These are phyloP conservation scores for Euryodendron excelsum DNA, from an alignment of 148 eudicot species.

Conservation along the genomic window DNA sequence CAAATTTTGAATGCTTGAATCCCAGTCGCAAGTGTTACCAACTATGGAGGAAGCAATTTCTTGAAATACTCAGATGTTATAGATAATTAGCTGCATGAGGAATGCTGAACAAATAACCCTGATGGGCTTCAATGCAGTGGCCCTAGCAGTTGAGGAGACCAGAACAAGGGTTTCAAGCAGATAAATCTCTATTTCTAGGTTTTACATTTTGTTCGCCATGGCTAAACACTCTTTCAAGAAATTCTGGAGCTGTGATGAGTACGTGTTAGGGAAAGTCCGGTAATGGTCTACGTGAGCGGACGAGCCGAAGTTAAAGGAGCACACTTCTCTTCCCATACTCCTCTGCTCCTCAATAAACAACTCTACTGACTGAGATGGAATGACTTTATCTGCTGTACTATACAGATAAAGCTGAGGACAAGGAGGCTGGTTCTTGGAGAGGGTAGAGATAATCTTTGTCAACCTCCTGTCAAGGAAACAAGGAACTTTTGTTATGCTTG, in stretches of 20 bases:
- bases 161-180: neutral
- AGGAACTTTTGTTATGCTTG: neutral
- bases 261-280: slow-evolving; percentile 67
- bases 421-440: slow-evolving; percentile 57
- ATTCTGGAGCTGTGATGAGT: slow-evolving; percentile 49
- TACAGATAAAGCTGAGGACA: slow-evolving; percentile 95
- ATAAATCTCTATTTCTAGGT: neutral
- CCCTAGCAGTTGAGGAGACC: neutral
- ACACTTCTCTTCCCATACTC: slow-evolving; percentile 55
- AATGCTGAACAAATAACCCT: neutral
- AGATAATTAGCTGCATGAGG: neutral
- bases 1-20: neutral
- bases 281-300: slow-evolving; percentile 96
- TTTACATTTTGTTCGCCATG: slow-evolving; percentile 14
- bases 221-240: slow-evolving; percentile 53
- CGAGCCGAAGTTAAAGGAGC: slow-evolving; percentile 58
- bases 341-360: slow-evolving; percentile 66
- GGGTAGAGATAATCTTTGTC: slow-evolving; percentile 40
- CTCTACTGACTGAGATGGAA: slow-evolving; percentile 63
- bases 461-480: slow-evolving; percentile 55
- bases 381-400: slow-evolving; percentile 83
- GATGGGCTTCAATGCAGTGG: neutral
- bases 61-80: neutral
- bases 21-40: neutral
- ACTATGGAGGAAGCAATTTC: neutral